Conservation (phyloP, 2,329 filamentous ascomycete species). For the Berkeleyomyces rouxiae region DNA sequence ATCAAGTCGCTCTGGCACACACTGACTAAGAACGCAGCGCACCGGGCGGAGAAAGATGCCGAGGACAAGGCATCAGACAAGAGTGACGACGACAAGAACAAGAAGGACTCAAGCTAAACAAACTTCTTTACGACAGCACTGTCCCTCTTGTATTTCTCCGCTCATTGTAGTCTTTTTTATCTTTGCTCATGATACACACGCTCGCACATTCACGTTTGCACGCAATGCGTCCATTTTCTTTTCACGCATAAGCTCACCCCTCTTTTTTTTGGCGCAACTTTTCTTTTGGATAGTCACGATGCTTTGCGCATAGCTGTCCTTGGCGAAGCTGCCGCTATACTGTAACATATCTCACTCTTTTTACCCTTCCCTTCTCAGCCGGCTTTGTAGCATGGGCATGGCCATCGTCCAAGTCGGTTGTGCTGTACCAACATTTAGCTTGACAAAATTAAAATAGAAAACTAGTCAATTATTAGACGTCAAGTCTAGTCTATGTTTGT, state of each 20-base stretch:
- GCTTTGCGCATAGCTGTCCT: too few species aligned
- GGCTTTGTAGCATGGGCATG: not conserved
- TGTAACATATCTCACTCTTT: not conserved
- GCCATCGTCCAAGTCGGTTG: not conserved
- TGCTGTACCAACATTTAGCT: constrained; percentile 11
- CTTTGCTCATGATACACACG: constrained; percentile 9
- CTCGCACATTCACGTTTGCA: not conserved
- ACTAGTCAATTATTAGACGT: not conserved
- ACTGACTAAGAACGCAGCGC: constrained; percentile 57
- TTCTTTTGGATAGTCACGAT: not conserved
- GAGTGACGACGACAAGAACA: constrained; percentile 16
- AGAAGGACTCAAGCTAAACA: constrained; percentile 10
- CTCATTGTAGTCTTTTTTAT: not conserved
- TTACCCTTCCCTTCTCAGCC: not conserved
- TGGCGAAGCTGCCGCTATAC: not conserved
- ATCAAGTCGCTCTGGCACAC: constrained; percentile 88
- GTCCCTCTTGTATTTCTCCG: not conserved
- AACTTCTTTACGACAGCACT: not conserved
- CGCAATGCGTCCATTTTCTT: too few species aligned
- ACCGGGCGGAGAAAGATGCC: constrained; percentile 25
- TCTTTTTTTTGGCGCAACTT: not conserved
- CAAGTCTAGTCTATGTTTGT: not conserved
- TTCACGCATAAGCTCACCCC: not conserved
- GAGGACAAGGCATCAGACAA: constrained; percentile 15
- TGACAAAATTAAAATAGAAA: not conserved